Conservation (phyloP, 108 stramenopile species). For the Pseudonitzschia multistriata region DNA sequence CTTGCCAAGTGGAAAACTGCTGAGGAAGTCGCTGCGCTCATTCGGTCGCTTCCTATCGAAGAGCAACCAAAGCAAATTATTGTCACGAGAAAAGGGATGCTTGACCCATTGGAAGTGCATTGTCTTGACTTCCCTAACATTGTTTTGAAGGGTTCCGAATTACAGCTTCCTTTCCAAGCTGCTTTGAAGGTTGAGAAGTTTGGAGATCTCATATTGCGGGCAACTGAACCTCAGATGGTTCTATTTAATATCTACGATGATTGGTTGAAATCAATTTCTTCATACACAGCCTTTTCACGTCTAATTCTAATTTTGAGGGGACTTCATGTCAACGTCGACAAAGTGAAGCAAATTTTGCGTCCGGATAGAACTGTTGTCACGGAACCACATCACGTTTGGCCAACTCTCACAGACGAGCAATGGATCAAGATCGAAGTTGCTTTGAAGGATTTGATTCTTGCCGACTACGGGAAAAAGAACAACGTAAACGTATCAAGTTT, state of each 20-base stretch:
- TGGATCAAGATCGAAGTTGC: slow-evolving; percentile 99
- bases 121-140: slow-evolving; percentile 99
- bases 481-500: slow-evolving; percentile 98
- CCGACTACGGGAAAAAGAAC: slow-evolving; percentile 99
- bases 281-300: slow-evolving; percentile 98
- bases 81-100: slow-evolving; percentile 98
- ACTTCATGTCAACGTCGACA: slow-evolving; percentile 95
- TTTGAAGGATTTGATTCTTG: slow-evolving; percentile 97
- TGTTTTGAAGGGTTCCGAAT: slow-evolving; percentile 96
- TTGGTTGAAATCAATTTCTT: slow-evolving; percentile 97
- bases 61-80: slow-evolving; percentile 99
- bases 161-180: slow-evolving; percentile 99
- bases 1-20: slow-evolving; percentile 99
- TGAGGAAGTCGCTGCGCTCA: slow-evolving; percentile 98
- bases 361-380: slow-evolving; percentile 98
- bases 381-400: slow-evolving; percentile 99
- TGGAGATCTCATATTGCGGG: slow-evolving; percentile 96
- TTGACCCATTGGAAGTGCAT: slow-evolving; percentile 98
- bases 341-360: slow-evolving; percentile 95
- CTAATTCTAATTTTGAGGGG: slow-evolving; percentile 97
- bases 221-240: slow-evolving; percentile 99
- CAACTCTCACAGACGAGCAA: slow-evolving; percentile 96
- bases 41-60: slow-evolving; percentile 96
- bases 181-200: slow-evolving; percentile 98
- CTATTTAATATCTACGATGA: slow-evolving; percentile 99